Conservation (phyloP, 2,329 filamentous ascomycete genomes). For the Xylaria sp. region DNA sequence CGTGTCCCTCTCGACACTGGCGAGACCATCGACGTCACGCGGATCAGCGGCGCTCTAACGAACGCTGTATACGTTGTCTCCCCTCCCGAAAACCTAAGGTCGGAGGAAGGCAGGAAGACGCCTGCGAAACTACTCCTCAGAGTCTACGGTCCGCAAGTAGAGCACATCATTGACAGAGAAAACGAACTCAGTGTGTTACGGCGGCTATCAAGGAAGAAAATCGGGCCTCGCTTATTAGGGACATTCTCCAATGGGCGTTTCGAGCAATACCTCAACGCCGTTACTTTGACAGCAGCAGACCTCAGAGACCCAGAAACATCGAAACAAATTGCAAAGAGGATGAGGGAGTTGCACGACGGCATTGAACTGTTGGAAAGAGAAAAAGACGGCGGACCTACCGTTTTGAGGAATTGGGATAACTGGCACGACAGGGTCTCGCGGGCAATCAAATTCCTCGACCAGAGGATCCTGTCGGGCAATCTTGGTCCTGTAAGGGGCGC, state of each 20-base stretch:
- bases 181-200: slow-evolving; percentile 85
- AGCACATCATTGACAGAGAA: slow-evolving; percentile 92
- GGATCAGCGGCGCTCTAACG: slow-evolving; percentile 87
- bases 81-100: slow-evolving; percentile 67
- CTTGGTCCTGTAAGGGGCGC: slow-evolving; percentile 32
- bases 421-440: slow-evolving; percentile 73
- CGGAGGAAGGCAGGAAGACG: slow-evolving; percentile 44
- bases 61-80: slow-evolving; percentile 96
- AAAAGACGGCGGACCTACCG: slow-evolving; percentile 74
- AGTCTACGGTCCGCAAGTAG: slow-evolving; percentile 92
- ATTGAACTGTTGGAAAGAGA: slow-evolving; percentile 84
- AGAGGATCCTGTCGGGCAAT: slow-evolving; percentile 57
- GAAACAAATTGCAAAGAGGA: slow-evolving; percentile 92
- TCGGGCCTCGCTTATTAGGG: slow-evolving; percentile 86
- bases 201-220: slow-evolving; percentile 86
- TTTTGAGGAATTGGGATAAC: slow-evolving; percentile 94
- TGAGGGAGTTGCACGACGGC: slow-evolving; percentile 93
- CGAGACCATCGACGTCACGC: slow-evolving; percentile 69
- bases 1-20: slow-evolving; percentile 74
- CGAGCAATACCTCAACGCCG: slow-evolving; percentile 89
- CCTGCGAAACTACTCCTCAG: slow-evolving; percentile 78
- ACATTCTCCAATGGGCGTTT: slow-evolving; percentile 95
- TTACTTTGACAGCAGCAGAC: slow-evolving; percentile 75
- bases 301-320: slow-evolving; percentile 82
- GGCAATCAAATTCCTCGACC: slow-evolving; percentile 59